Conservation (phyloP, 495 filamentous ascomycete species). For the Tuber calosporum region DNA sequence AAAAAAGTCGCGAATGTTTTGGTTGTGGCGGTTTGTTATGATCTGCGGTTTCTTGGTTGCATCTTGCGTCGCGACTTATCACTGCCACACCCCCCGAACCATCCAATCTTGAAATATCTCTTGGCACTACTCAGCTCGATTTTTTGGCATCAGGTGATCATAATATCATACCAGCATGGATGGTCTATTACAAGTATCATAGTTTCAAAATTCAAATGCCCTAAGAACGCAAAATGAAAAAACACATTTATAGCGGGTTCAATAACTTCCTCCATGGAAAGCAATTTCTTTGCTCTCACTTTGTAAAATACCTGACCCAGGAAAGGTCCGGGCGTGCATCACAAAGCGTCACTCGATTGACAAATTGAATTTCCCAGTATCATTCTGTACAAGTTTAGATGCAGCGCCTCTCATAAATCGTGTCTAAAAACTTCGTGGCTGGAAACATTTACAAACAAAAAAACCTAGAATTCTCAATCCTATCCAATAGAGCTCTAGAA, state of each 20-base stretch:
- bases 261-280: neutral
- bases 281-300: neutral
- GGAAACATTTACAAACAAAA: neutral
- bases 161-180: no score
- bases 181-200: neutral
- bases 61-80: constrained; percentile 5
- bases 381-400: neutral
- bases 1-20: constrained; percentile 1
- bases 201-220: neutral
- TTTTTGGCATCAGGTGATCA: neutral
- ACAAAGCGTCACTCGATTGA: neutral
- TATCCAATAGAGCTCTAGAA: neutral
- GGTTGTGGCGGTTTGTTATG: constrained; percentile 4
- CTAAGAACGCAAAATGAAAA: neutral
- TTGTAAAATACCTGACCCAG: neutral
- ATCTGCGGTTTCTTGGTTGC: constrained; percentile 1
- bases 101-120: constrained; percentile 4
- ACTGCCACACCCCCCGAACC: neutral
- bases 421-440: neutral
- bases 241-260: neutral
- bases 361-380: neutral
- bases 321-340: neutral
- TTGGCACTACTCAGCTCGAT: neutral
- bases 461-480: neutral
- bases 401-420: neutral